Percentiles rank a stretch among this genome's conserved stretches.
phyloP scores from a whole-genome alignment of 2,329 filamentous ascomycete species.

The Hymenoscyphus scutula region DNA sequence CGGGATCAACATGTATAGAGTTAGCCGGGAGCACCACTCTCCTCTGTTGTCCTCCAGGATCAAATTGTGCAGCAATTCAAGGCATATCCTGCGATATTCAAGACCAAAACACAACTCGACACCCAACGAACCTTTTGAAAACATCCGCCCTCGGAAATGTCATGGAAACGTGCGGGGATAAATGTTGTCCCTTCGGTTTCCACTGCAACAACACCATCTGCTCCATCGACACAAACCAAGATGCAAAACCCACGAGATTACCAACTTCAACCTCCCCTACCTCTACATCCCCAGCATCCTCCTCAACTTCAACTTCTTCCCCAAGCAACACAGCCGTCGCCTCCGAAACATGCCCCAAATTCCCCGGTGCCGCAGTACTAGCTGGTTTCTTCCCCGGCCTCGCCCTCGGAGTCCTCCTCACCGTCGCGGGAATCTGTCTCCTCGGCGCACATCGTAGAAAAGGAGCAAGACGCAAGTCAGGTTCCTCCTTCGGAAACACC shows the following conservation, averaged over 20 bases:
- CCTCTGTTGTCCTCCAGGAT: constrained; percentile 65
- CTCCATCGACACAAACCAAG: constrained; percentile 50
- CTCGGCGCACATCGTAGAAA: constrained; percentile 28
- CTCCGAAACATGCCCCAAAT: constrained; percentile 24
- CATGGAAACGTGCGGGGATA: constrained; percentile 55
- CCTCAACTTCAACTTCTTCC: constrained; percentile 24
- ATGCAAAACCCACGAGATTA: constrained; percentile 25
- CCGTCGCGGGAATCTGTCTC: constrained; percentile 42
- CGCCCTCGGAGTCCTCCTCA: constrained; percentile 45
- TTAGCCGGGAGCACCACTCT: constrained; percentile 65
- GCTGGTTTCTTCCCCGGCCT: constrained; percentile 43
- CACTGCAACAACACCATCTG: constrained; percentile 54
- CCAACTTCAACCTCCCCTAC: constrained; percentile 23
- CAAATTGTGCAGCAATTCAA: constrained; percentile 58
- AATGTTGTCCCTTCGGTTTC: constrained; percentile 73
- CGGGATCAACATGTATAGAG: constrained; percentile 52
- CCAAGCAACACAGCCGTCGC: constrained; percentile 22
- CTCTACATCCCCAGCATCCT: constrained; percentile 27
- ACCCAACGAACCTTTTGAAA: constrained; percentile 62
- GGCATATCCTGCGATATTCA: constrained; percentile 63
- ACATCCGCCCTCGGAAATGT: constrained; percentile 58
- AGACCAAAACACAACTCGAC: constrained; percentile 56
- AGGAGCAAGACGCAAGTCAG: constrained; percentile 31
- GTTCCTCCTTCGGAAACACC: constrained; percentile 45
- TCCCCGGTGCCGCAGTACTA: constrained; percentile 30